These are phyloP conservation scores for Mycena haematopus DNA, from an alignment of 768 basidiomycete species.

Conservation along the genomic window DNA sequence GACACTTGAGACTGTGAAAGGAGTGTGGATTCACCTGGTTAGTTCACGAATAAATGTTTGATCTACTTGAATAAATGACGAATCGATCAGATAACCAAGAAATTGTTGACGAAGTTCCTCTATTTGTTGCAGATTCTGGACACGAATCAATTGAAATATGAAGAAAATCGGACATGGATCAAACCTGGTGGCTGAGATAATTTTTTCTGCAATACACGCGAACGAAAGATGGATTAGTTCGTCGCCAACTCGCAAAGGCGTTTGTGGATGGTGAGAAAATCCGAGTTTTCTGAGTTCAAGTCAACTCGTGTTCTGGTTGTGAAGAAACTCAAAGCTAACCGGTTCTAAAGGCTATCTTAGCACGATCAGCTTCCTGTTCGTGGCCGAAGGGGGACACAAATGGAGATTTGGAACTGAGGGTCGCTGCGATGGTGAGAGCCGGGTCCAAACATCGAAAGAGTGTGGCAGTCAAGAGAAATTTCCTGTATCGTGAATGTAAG, in stretches of 20 bases:
- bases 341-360: conserved; percentile 78
- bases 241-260: conserved; percentile 88
- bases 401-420: conserved; percentile 91
- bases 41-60: conserved; percentile 71
- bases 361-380: conserved; percentile 85
- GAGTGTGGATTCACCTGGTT: conserved; percentile 55
- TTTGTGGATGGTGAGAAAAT: conserved; percentile 94
- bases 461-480: conserved; percentile 86
- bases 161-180: background rate
- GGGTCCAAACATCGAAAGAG: conserved; percentile 92
- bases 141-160: conserved; percentile 6
- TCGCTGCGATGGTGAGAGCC: conserved; percentile 94
- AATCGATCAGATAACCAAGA: conserved; percentile 87
- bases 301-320: background rate
- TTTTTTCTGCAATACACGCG: conserved; percentile 81
- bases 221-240: conserved; percentile 65
- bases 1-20: background rate
- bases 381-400: conserved; percentile 89
- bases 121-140: conserved; percentile 92
- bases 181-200: conserved; percentile 84
- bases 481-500: conserved; percentile 46
- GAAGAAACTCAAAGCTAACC: conserved; percentile 50
- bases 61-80: conserved; percentile 79
- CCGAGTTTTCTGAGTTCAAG: conserved; percentile 75
- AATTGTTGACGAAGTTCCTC: conserved; percentile 95